phyloP scores from a whole-genome alignment of 495 filamentous ascomycete genomes.

The Podospora anserina region DNA sequence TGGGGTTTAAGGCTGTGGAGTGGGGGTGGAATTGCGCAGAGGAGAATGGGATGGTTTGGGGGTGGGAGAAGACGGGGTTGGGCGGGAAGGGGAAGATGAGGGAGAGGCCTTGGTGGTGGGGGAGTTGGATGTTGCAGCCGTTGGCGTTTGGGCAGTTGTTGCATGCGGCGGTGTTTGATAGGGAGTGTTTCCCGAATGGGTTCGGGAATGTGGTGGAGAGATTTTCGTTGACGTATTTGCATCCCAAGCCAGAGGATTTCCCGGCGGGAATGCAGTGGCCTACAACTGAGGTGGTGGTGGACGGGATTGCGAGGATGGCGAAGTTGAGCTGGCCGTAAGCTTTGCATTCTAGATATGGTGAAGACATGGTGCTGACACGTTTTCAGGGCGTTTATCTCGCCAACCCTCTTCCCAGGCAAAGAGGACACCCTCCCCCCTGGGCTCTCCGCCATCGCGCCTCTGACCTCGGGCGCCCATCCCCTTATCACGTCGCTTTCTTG shows the following conservation, averaged over 20 bases:
- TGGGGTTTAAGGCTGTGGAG: slow-evolving; percentile 74
- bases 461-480: slow-evolving; percentile 81
- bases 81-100: slow-evolving; percentile 35
- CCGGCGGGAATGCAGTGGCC: slow-evolving; percentile 72
- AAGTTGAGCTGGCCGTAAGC: slow-evolving; percentile 80
- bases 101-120: slow-evolving; percentile 78
- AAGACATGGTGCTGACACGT: slow-evolving; percentile 19
- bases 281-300: slow-evolving; percentile 67
- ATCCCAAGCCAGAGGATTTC: slow-evolving; percentile 64
- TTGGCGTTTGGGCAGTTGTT: slow-evolving; percentile 86
- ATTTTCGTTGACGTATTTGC: slow-evolving; percentile 74
- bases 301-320: slow-evolving; percentile 77
- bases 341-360: background rate
- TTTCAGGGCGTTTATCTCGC: slow-evolving; percentile 62
- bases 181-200: slow-evolving; percentile 72
- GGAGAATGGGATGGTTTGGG: slow-evolving; percentile 72
- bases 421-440: slow-evolving; percentile 60
- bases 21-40: slow-evolving; percentile 82
- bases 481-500: slow-evolving; percentile 79
- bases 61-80: slow-evolving; percentile 38
- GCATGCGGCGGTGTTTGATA: slow-evolving; percentile 89
- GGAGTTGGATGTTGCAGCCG: slow-evolving; percentile 94
- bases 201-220: slow-evolving; percentile 72
- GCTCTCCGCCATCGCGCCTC: slow-evolving; percentile 66
- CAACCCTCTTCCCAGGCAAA: slow-evolving; percentile 75